A percentile compares a stretch with the other conserved stretches of the same genome.
phyloP scores from a whole-genome alignment of 805 yeast species.

The Zygotorulaspora sp. region DNA sequence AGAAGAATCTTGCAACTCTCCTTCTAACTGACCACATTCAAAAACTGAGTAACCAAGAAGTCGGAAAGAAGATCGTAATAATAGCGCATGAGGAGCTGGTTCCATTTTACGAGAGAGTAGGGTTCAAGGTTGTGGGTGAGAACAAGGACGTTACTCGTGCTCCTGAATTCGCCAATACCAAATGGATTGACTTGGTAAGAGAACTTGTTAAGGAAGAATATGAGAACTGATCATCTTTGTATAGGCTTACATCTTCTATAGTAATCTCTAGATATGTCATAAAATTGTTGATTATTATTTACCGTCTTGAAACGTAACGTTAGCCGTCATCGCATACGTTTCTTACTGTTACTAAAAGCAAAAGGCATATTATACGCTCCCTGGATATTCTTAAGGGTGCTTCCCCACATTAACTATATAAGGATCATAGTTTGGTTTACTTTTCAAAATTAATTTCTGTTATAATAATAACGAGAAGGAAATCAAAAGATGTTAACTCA shows the following conservation, averaged over 20 bases:
- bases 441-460: too few relatives aligned
- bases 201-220: conserved; percentile 36
- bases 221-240: conserved; percentile 21
- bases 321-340: conserved; percentile 3
- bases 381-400: too few relatives aligned
- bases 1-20: conserved; percentile 76
- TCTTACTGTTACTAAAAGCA: neutral
- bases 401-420: too few relatives aligned
- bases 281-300: too few relatives aligned
- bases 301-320: too few relatives aligned
- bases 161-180: conserved; percentile 28
- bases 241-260: neutral
- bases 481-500: conserved; percentile 7
- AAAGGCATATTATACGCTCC: conserved; percentile 1
- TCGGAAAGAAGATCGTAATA: conserved; percentile 71
- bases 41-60: conserved; percentile 79
- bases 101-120: conserved; percentile 77
- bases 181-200: conserved; percentile 37
- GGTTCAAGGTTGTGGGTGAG: conserved; percentile 67
- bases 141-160: conserved; percentile 34
- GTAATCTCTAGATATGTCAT: too few relatives aligned
- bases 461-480: too few relatives aligned
- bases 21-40: conserved; percentile 86
- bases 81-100: conserved; percentile 65
- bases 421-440: too few relatives aligned